Evolutionary conservation across 441 rosid species (phyloP), one percentile per base, ranked within the genome.

Genomic region (Gossypium laxum): DNA sequence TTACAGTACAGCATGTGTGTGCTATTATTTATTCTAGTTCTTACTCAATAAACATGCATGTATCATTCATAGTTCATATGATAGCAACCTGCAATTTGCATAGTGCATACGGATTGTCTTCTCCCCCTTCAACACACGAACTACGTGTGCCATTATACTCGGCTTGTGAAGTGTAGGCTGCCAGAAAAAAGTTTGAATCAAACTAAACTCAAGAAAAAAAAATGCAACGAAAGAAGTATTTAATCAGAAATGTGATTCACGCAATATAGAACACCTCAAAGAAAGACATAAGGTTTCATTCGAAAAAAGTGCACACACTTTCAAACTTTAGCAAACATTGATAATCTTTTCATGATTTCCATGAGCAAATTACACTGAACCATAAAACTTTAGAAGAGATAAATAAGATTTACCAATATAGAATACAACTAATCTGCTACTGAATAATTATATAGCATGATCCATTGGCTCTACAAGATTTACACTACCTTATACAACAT

Each of bases 161-260:
- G 98, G 98, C 78, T 95, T 95, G 84, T 95, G 98, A 76, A 95
- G 93, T n/a, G 99, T 95, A 66, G 99, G 99, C 99, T 95, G 96
- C 80, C 78, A 84, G 45, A 43, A 15, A 73, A 70, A 69, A 73
- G 30, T 73, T 67, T 68, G 66, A 67, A 78, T 79, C 58, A 80
- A 64, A 62, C 51, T 78, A 80, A 60, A 58, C 45, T 41, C 69
- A 48, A 63, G 26, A 65, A 69, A 75, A 24, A 32, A n/a, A 17
- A 67, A 50, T 15, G 18, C 64, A 59, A 43, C 21, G 14, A 32
- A 69, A 32, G 5, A 67, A 24, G 7, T 68, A 52, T 69, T 18
- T 30, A 28, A 67, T 50, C 4, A 28, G 26, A 50, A 11, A 52
- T 12, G 50, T 32, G 15, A 65, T 67, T 48, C n/a, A 67, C 41